Evolutionary conservation across 2,329 filamentous ascomycete genomes (phyloP).

Genomic region (Hymenoscyphus albidus): DNA sequence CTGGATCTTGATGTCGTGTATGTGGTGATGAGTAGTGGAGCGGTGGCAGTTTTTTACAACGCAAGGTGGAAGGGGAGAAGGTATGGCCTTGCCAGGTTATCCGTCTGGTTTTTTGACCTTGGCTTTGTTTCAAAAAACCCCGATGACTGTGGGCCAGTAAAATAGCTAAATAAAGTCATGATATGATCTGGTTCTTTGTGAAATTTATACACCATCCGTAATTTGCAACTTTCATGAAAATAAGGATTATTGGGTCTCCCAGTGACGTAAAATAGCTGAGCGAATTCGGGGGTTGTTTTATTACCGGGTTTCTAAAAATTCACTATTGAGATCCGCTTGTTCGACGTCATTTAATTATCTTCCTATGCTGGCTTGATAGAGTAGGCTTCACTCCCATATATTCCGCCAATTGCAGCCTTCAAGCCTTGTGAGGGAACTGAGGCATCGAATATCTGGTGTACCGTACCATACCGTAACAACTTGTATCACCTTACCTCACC

Average conservation of each 20-base stretch:
- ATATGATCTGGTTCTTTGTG: constrained; percentile 8
- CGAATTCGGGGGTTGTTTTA: background rate
- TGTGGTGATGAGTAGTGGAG: constrained; percentile 8
- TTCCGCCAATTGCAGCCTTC: background rate
- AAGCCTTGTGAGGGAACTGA: background rate
- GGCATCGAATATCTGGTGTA: background rate
- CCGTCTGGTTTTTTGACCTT: background rate
- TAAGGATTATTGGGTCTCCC: no score
- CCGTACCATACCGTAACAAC: background rate
- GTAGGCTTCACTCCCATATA: no score
- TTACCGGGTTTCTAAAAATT: background rate
- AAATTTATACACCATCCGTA: background rate
- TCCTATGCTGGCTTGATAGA: no score
- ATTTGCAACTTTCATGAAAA: background rate
- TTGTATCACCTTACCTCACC: no score
- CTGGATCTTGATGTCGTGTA: constrained; percentile 14
- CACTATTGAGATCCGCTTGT: background rate
- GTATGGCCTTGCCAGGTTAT: background rate
- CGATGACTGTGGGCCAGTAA: background rate
- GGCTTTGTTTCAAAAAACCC: background rate
- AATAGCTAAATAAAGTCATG: constrained; percentile 14
- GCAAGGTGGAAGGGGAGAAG: background rate
- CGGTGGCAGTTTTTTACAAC: background rate
- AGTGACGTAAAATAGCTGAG: background rate
- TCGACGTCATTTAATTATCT: background rate